Conservation (phyloP, 371 early-diverging fungal genomes). For the Syncephalastrum racemosum region DNA sequence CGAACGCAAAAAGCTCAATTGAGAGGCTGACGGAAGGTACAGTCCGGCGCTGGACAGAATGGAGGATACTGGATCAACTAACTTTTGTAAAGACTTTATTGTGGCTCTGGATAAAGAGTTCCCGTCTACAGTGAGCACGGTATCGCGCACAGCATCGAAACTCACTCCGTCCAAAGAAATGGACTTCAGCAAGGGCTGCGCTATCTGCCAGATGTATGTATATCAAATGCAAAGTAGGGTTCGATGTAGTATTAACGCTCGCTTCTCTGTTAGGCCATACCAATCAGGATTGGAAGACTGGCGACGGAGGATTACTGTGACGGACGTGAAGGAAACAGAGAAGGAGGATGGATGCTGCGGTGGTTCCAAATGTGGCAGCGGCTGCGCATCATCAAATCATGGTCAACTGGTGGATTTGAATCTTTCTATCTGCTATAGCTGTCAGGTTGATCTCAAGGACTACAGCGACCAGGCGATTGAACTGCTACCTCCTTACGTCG, state of each 20-base stretch:
- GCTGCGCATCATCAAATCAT: slow-evolving; percentile 3
- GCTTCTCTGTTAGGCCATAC: slow-evolving; percentile 39
- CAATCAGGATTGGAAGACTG: slow-evolving; percentile 50
- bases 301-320: slow-evolving; percentile 57
- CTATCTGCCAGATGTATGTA: slow-evolving; percentile 57
- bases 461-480: slow-evolving; percentile 22
- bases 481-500: slow-evolving; percentile 23
- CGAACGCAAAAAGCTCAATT: slow-evolving; percentile 62
- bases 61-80: background rate
- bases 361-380: slow-evolving; percentile 27
- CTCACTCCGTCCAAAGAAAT: slow-evolving; percentile 52
- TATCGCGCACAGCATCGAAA: slow-evolving; percentile 82
- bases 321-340: slow-evolving; percentile 20
- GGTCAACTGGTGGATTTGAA: slow-evolving; percentile 31
- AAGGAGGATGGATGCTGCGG: slow-evolving; percentile 7
- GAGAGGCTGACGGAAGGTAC: slow-evolving; percentile 69
- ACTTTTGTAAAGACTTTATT: slow-evolving; percentile 61
- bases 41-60: background rate
- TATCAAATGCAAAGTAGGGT: background rate
- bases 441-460: slow-evolving; percentile 58
- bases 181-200: slow-evolving; percentile 45
- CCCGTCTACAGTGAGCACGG: slow-evolving; percentile 85
- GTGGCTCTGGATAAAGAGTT: slow-evolving; percentile 79
- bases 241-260: background rate
- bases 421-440: slow-evolving; percentile 57